These are phyloP conservation scores for Tanacetum coccineum DNA, from an alignment of 129 eudicot species.

Conservation along the genomic window DNA sequence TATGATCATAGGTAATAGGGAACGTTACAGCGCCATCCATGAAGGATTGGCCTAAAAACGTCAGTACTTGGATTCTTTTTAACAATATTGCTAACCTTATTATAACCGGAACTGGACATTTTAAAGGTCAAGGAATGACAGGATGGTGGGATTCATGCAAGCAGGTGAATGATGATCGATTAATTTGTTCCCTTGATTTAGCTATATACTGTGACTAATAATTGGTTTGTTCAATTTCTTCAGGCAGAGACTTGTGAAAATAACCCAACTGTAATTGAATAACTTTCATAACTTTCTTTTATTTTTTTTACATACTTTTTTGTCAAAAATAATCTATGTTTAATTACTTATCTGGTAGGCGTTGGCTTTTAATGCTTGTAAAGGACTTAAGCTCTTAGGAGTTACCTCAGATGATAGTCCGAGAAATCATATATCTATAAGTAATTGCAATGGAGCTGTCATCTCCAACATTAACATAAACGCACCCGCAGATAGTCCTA, in stretches of 20 bases:
- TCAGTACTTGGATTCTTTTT: conserved; percentile 29
- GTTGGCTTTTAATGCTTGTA: conserved; percentile 26
- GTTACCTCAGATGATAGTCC: conserved; percentile 25
- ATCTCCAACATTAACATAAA: conserved; percentile 21
- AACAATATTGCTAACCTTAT: conserved; percentile 22
- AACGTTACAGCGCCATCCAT: conserved; percentile 25
- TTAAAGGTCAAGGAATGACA: conserved; percentile 15
- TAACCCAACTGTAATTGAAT: conserved; percentile 20
- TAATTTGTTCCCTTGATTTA: neutral
- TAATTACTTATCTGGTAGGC: conserved; percentile 23
- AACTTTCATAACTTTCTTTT: neutral
- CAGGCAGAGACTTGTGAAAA: conserved; percentile 12
- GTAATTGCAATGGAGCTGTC: neutral
- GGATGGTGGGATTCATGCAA: conserved; percentile 23
- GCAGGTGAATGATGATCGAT: neutral
- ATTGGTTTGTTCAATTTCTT: neutral
- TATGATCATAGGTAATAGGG: conserved; percentile 31
- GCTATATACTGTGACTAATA: neutral
- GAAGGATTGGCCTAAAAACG: conserved; percentile 15
- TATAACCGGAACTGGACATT: conserved; percentile 27
- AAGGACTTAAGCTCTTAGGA: conserved; percentile 7
- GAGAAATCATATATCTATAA: conserved; percentile 28
- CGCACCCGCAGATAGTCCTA: conserved; percentile 34
- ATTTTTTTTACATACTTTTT: neutral
- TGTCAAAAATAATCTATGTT: neutral